Percentiles rank a stretch among this genome's conserved stretches.
phyloP scores from a whole-genome alignment of 129 eudicot species.

The Centrapalus pauciflorus region DNA sequence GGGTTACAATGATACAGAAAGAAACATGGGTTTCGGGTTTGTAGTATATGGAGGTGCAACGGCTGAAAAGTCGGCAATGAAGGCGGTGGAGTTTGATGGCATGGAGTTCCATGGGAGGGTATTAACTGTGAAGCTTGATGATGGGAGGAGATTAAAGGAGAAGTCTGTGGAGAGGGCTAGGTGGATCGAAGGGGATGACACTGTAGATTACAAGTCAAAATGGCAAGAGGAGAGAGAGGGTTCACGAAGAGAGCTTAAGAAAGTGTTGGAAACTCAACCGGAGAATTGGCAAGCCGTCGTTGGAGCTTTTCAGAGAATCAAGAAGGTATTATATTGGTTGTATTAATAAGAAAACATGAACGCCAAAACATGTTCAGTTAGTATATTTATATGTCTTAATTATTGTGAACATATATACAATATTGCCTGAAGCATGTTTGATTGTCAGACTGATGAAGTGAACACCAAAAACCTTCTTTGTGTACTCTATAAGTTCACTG shows the following conservation, averaged over 20 bases:
- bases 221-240: conserved; percentile 83
- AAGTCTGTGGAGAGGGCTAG: conserved; percentile 44
- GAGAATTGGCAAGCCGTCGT: conserved; percentile 94
- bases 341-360: not conserved
- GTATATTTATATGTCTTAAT: not conserved
- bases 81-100: conserved; percentile 94
- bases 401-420: not conserved
- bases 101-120: conserved; percentile 90
- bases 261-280: conserved; percentile 65
- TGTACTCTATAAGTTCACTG: not conserved
- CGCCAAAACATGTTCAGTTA: not conserved
- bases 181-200: conserved; percentile 68
- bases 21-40: conserved; percentile 90
- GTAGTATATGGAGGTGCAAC: conserved; percentile 55
- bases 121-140: conserved; percentile 80
- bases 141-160: conserved; percentile 71
- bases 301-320: conserved; percentile 69
- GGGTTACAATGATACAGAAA: conserved; percentile 57
- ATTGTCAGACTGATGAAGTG: conserved; percentile 8
- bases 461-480: not conserved
- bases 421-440: not conserved
- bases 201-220: conserved; percentile 46
- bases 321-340: conserved; percentile 55
- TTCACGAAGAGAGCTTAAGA: conserved; percentile 48
- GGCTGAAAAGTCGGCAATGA: conserved; percentile 70